These are phyloP conservation scores for Colletotrichum sidae DNA, from an alignment of 2,329 filamentous ascomycete genomes.

Conservation along the genomic window DNA sequence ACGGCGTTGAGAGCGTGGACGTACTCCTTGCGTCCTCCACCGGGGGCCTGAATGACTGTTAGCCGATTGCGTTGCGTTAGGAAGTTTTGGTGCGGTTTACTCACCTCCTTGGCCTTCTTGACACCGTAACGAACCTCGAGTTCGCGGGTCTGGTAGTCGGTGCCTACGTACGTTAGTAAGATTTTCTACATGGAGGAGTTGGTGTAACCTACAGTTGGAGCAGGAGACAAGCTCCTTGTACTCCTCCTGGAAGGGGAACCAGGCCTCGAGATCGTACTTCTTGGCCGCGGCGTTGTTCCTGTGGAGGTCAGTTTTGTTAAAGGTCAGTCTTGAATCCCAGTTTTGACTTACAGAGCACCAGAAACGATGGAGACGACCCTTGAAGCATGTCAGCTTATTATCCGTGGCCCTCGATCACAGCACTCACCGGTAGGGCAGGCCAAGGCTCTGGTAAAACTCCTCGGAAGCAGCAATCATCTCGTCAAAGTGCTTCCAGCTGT, in stretches of 20 bases:
- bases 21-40: conserved; percentile 78
- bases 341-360: conserved; percentile 72
- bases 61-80: neutral
- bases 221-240: conserved; percentile 99
- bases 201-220: conserved; percentile 83
- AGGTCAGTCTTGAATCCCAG: too few relatives aligned
- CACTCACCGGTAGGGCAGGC: conserved; percentile 80
- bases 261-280: conserved; percentile 96
- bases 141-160: conserved; percentile 82
- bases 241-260: conserved; percentile 95
- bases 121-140: conserved; percentile 92
- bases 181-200: conserved; percentile 63
- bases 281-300: conserved; percentile 76
- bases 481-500: conserved; percentile 94
- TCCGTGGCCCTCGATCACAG: neutral
- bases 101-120: conserved; percentile 65
- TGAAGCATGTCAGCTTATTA: neutral
- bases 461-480: conserved; percentile 92
- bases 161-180: conserved; percentile 25
- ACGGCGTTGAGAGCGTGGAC: conserved; percentile 89
- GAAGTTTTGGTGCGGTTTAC: neutral
- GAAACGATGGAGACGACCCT: conserved; percentile 90
- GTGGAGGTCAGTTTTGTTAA: neutral
- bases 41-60: conserved; percentile 32
- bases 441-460: conserved; percentile 93